These are phyloP conservation scores for Nymphaea colorata DNA, from an alignment of 164 flowering plant genomes.

Conservation along the genomic window DNA sequence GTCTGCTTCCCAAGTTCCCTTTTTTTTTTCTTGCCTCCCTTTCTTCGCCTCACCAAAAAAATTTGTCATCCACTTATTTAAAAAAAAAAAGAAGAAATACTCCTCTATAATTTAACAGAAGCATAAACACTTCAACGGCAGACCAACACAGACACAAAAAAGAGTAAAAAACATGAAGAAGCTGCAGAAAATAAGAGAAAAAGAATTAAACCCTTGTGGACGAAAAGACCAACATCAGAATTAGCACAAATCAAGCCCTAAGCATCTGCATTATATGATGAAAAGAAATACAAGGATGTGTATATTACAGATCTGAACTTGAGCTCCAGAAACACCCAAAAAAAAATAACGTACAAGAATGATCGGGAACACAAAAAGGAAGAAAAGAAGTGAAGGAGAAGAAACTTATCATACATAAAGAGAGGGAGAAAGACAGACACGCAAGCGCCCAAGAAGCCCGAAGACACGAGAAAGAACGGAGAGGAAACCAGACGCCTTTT, in stretches of 20 bases:
- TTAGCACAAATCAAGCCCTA: background rate
- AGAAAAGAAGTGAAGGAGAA: background rate
- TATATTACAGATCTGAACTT: background rate
- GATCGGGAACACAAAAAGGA: background rate
- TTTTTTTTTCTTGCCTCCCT: too few species aligned
- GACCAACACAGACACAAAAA: too few species aligned
- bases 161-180: too few species aligned
- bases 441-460: background rate
- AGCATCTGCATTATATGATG: background rate
- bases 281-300: background rate
- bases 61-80: too few species aligned
- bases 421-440: background rate
- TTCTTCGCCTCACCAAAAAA: too few species aligned
- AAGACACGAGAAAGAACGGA: background rate
- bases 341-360: background rate
- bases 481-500: background rate
- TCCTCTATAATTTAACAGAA: too few species aligned
- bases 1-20: too few species aligned
- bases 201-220: too few species aligned
- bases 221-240: too few species aligned
- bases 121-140: too few species aligned
- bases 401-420: background rate
- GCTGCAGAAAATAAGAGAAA: too few species aligned
- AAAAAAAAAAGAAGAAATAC: too few species aligned
- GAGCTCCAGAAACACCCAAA: background rate